Conservation (phyloP, 495 filamentous ascomycete species). For the Extremus antarcticus region DNA sequence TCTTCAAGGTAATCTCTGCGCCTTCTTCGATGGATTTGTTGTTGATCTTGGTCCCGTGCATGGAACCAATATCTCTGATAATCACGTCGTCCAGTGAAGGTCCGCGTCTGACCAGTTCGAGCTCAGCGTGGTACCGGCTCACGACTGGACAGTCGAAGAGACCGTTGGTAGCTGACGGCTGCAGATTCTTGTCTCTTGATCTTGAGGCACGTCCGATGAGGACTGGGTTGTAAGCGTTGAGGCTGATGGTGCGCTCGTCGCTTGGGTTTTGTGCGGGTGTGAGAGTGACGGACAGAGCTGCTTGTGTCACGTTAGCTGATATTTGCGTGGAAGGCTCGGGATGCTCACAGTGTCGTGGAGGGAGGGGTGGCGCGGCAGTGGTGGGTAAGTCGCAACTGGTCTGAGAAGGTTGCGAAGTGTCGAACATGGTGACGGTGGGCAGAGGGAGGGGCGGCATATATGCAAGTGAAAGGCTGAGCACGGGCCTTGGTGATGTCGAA, state of each 20-base stretch:
- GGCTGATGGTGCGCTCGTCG: slow-evolving; percentile 1
- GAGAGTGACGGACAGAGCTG: slow-evolving; percentile 7
- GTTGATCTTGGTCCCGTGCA: slow-evolving; percentile 46
- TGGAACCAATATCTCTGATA: slow-evolving; percentile 42
- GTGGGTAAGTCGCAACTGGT: not conserved
- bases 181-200: slow-evolving; percentile 42
- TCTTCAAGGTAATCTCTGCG: not conserved
- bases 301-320: not conserved
- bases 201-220: slow-evolving; percentile 53
- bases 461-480: not conserved
- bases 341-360: not conserved
- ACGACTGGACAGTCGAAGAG: slow-evolving; percentile 75
- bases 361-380: not conserved
- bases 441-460: not conserved
- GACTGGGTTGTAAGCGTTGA: slow-evolving; percentile 13
- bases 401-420: not conserved
- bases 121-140: slow-evolving; percentile 63
- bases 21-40: slow-evolving; percentile 5
- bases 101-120: slow-evolving; percentile 26
- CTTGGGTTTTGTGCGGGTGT: not conserved
- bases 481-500: not conserved
- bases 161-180: slow-evolving; percentile 46
- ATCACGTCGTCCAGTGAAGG: slow-evolving; percentile 27
- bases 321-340: not conserved
- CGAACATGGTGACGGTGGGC: not conserved